Base-by-base conservation (phyloP, 257 asterid species). In the Perilla frutescens region DNA sequence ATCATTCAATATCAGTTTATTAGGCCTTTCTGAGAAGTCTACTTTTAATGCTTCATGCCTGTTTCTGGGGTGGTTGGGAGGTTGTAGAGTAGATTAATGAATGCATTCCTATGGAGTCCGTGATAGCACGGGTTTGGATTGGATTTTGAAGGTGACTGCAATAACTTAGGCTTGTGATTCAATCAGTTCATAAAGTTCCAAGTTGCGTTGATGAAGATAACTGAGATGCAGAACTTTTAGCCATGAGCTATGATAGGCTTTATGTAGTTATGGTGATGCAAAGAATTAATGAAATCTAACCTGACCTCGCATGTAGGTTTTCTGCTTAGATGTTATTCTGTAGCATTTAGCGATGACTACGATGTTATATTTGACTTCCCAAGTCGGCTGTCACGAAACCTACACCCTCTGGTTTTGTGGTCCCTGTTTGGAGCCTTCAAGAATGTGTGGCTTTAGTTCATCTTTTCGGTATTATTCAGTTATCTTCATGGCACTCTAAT, bases 41-140 rank as follows among this genome's bases (percentile, higher is more conserved):
- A 67, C 70, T 58, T 79, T 80, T 31, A 79, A 49, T 80, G 79
- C 71, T 62, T 71, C 59, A 62, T 55, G 58, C 69, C 74, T 76
- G 36, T 73, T 79, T 76, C 51, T 60, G 61, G 79, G 73, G 67
- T 68, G 39, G 76, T 76, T 13, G 15, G 62, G 45, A 26, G 66
- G 61, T 29, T 68, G 12, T 50, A 66, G 74, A 14, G 39, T 64
- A 70, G 67, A 9, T 62, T 20, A 72, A 79, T 82, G 59, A 80
- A 75, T 82, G 85, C 82, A 68, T 62, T 81, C 75, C 85, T 78
- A 71, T 84, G 90, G 66, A 83, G 85, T 82, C 96, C 95, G 95
- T 90, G 95, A 90, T 54, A 84, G 83, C 92, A 88, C 96, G 92
- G 89, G 94, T 77, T 70, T 81, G 87, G 82, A 62, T 86, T 85